Evolutionary conservation across 768 basidiomycete genomes (phyloP).

Genomic region (Asterophora parasitica): DNA sequence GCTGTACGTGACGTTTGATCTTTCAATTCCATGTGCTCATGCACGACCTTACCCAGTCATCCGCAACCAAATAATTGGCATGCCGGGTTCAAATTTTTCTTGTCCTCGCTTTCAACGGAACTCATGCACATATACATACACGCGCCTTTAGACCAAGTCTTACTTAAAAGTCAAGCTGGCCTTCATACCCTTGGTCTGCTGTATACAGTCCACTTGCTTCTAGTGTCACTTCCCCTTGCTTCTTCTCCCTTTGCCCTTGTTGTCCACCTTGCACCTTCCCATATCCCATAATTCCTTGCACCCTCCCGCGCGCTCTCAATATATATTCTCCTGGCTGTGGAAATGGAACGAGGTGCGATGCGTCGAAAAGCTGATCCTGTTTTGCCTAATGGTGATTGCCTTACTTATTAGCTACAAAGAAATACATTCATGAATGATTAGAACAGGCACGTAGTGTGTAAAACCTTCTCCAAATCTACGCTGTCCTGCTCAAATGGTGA

Average conservation of each 20-base stretch:
- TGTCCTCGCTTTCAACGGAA: slow-evolving; percentile 18
- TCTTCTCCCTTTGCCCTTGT: background rate
- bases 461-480: too few species aligned
- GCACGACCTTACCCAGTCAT: slow-evolving; percentile 28
- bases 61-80: slow-evolving; percentile 34
- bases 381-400: slow-evolving; percentile 7
- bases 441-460: background rate
- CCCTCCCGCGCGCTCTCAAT: slow-evolving; percentile 20
- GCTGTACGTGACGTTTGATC: slow-evolving; percentile 42
- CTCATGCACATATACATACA: slow-evolving; percentile 12
- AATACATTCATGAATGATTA: slow-evolving; percentile 8
- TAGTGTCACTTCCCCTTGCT: too few species aligned
- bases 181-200: slow-evolving; percentile 38
- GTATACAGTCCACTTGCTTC: slow-evolving; percentile 26
- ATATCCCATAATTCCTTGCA: slow-evolving; percentile 21
- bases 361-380: slow-evolving; percentile 3
- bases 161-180: slow-evolving; percentile 29
- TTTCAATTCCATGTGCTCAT: slow-evolving; percentile 8
- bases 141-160: slow-evolving; percentile 16
- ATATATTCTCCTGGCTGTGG: slow-evolving; percentile 19
- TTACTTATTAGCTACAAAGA: slow-evolving; percentile 5
- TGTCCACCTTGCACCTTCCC: slow-evolving; percentile 27
- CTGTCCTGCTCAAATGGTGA: slow-evolving; percentile 27
- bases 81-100: slow-evolving; percentile 10
- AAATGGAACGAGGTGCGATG: slow-evolving; percentile 5